These are phyloP conservation scores for Mycena kentingensis DNA, from an alignment of 768 basidiomycete species.

Conservation along the genomic window DNA sequence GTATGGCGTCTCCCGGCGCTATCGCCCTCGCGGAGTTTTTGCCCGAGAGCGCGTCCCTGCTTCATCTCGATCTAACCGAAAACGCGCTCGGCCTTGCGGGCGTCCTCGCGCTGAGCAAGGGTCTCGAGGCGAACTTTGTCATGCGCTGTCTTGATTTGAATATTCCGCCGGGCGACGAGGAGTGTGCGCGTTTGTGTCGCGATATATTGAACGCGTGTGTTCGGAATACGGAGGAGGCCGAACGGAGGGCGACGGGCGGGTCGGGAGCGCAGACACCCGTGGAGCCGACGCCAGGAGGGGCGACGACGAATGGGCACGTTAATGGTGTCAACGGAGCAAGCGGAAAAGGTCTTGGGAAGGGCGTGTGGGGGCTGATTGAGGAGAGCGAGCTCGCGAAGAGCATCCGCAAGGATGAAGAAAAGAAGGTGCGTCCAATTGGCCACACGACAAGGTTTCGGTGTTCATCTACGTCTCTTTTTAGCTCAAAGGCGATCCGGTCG, in stretches of 20 bases:
- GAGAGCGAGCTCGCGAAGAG: conserved; percentile 79
- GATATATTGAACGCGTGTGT: conserved; percentile 90
- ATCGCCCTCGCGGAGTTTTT: conserved; percentile 97
- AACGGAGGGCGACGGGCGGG: conserved; percentile 32
- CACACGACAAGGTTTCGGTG: conserved; percentile 4
- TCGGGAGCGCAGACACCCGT: conserved; percentile 29
- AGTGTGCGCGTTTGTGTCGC: conserved; percentile 82
- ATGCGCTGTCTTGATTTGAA: conserved; percentile 94
- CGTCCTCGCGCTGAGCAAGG: conserved; percentile 87
- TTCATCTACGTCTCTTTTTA: conserved; percentile 22
- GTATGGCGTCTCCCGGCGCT: conserved; percentile 79
- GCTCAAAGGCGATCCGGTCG: conserved; percentile 48
- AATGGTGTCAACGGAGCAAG: conserved; percentile 31
- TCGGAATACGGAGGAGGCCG: conserved; percentile 90
- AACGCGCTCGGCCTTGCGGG: conserved; percentile 87
- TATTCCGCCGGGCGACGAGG: conserved; percentile 83
- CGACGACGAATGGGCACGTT: not conserved
- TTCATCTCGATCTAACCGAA: conserved; percentile 89
- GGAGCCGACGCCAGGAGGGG: conserved; percentile 3
- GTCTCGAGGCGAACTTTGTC: conserved; percentile 79
- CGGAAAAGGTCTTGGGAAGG: conserved; percentile 62
- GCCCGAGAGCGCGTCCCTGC: conserved; percentile 81
- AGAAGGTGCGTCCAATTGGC: conserved; percentile 40
- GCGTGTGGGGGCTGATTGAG: conserved; percentile 85
- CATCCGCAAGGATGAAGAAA: conserved; percentile 59